Evolutionary conservation across 192 early-diverging fungal genomes (phyloP).

Genomic region (Geranomyces variabilis): DNA sequence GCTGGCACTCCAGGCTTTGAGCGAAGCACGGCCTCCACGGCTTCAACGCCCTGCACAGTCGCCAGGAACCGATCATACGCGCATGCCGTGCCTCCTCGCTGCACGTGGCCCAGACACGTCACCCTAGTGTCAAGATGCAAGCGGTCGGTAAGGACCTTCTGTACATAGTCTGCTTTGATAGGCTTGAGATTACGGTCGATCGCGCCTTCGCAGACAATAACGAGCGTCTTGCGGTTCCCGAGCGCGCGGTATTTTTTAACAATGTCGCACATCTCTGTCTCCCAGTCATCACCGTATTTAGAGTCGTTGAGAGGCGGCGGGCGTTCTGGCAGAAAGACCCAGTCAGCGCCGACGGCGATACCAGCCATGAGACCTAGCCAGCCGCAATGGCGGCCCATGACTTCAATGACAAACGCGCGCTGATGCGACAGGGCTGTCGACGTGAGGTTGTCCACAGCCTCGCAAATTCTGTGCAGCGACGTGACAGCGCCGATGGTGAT

Average conservation of each 20-base stretch:
- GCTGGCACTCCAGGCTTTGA: conserved; percentile 84
- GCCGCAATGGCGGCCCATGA: conserved; percentile 98
- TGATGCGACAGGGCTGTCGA: conserved; percentile 93
- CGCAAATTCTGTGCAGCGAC: conserved; percentile 93
- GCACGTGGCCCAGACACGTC: conserved; percentile 92
- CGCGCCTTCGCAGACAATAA: conserved; percentile 96
- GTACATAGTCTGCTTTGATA: conserved; percentile 84
- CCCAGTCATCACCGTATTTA: conserved; percentile 79
- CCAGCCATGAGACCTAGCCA: conserved; percentile 63
- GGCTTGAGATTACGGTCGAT: conserved; percentile 86
- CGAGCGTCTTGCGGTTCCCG: conserved; percentile 90
- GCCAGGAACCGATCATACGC: conserved; percentile 91
- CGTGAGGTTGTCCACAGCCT: conserved; percentile 88
- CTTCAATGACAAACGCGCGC: conserved; percentile 96
- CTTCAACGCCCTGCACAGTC: conserved; percentile 92
- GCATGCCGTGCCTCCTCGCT: conserved; percentile 89
- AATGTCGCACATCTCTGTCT: conserved; percentile 82
- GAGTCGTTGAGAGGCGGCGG: conserved; percentile 67
- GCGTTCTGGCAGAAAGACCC: conserved; percentile 93
- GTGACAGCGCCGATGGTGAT: conserved; percentile 96
- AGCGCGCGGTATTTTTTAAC: conserved; percentile 72
- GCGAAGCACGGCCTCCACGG: conserved; percentile 88
- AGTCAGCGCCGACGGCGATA: conserved; percentile 80
- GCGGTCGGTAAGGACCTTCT: conserved; percentile 76
- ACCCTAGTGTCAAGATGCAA: conserved; percentile 90